Evolutionary conservation across 306 rosid genomes (phyloP), one percentile per base, ranked within the genome.

Genomic region (Dicorynia guianensis): DNA sequence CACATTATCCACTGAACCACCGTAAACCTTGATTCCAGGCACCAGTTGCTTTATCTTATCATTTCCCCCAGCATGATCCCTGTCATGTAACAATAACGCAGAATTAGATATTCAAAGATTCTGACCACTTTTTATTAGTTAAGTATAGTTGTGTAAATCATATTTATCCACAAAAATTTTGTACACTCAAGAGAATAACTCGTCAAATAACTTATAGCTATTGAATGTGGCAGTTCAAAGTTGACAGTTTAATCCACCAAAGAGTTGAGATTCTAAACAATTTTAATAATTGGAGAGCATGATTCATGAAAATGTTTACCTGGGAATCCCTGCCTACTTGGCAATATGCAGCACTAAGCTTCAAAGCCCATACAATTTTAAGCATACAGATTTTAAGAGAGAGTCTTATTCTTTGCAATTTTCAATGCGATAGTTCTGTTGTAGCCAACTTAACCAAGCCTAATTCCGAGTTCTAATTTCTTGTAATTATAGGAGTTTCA

Each of bases 41-140:
- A 92, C 93, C 78, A 94, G 66, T 72, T 84, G 78, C 87, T 88
- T 94, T 12, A 94, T 87, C 86, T 86, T 82, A 17, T 94, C 97
- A 54, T 94, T 94, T 35, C 98, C 97, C 34, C 97, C 97, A 40
- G 98, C 93, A 69, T 91, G 98, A 74, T 90, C 96, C 91, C 97
- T 93, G 77, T 1, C 48, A 17, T 30, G 30, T 25, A 25, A 69
- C 11, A 42, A 42, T 20, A 44, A 52, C 63, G 11, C 35, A 12
- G 60, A 25, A 47, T 58, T 13, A 68, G 48, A 67, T 47, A 6
- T 17, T 56, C 66, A 56, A 76, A 20, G 30, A 25, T 25, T 25
- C 30, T 25, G 30, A 2, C 30, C 30, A 25, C 30, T 25, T 25
- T 25, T 25, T 25, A 25, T 25, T 25, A 25, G 30, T 25, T 25